These are phyloP conservation scores for Circinella minor DNA, from an alignment of 371 early-diverging fungal genomes.

Conservation along the genomic window DNA sequence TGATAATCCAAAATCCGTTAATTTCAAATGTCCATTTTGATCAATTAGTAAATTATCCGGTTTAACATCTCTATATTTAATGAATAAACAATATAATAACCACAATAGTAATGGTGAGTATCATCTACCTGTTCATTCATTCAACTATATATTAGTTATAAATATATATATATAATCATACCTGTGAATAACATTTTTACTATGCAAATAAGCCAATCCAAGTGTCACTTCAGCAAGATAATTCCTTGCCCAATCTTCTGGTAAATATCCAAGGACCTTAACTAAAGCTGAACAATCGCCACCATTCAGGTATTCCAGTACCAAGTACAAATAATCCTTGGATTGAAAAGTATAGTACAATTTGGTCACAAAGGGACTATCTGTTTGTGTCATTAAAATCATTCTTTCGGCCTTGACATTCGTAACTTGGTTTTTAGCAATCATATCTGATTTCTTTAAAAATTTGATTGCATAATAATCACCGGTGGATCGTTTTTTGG, in stretches of 20 bases:
- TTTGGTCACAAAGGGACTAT: slow-evolving; percentile 94
- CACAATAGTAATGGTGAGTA: neutral
- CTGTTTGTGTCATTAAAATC: slow-evolving; percentile 85
- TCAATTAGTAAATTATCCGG: slow-evolving; percentile 93
- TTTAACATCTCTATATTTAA: slow-evolving; percentile 74
- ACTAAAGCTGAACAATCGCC: slow-evolving; percentile 95
- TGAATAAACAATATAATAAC: too few species aligned
- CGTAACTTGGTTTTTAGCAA: slow-evolving; percentile 90
- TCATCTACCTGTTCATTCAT: neutral
- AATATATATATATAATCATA: slow-evolving; percentile 34
- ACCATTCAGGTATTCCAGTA: slow-evolving; percentile 97
- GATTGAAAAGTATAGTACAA: slow-evolving; percentile 94
- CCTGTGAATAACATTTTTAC: slow-evolving; percentile 84
- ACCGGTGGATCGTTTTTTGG: slow-evolving; percentile 85
- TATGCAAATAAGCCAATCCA: slow-evolving; percentile 94
- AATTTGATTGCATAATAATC: slow-evolving; percentile 93
- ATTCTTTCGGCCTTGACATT: slow-evolving; percentile 90
- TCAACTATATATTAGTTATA: neutral
- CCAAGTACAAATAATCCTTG: slow-evolving; percentile 88
- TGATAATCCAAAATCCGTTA: slow-evolving; percentile 96
- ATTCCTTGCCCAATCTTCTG: slow-evolving; percentile 90
- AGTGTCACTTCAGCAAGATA: slow-evolving; percentile 95
- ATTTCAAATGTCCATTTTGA: slow-evolving; percentile 88
- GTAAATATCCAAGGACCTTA: slow-evolving; percentile 81
- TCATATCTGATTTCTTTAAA: slow-evolving; percentile 88